Evolutionary conservation across 2,329 filamentous ascomycete species (phyloP), one percentile per base, ranked within the genome.

Genomic region (Geosmithia flava): DNA sequence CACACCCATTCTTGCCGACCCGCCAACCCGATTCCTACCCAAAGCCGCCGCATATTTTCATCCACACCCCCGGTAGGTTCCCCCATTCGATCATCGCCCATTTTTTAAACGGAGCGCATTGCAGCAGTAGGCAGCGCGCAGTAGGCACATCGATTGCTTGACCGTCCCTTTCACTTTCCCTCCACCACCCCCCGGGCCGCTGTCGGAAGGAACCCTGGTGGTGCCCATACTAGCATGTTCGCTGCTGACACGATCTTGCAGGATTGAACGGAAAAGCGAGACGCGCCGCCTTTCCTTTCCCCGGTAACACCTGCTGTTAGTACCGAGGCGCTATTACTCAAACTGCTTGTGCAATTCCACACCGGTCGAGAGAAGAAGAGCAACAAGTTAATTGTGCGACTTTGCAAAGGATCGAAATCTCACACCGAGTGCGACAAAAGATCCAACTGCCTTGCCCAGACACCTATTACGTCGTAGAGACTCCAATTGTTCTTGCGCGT

Each of bases 231-330:
- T 30, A 11, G 33, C 33, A 23, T 20, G 13, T 42, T 23, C 42
- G 48, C 15, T 33, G 19, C 48, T 50, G 48, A 50, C 48, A 45
- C 48, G 48, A 47, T 47, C 48, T 45, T 41, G 41, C 45, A 50
- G 48, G 11, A 37, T 37, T 27, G 4, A 8, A 37, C 5, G 6
- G 13, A 3, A 16, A 37, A 37, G 5, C 15, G 33, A 11, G 33
- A 11, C 33, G 33, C 33, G 33, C 33, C 33, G 13, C 33, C 13
- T 11, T 37, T 8, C 23, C 8, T 27, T 8, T 27, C 23, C 23
- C 23, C 23, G 23, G 23, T 27, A 27, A 4, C 23, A 27, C 23
- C 23, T 27, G 23, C 23, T 27, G 4, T 27, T 8, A 27, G 23
- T 5, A 27, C 23, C 23, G 23, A 27, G 23, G 23, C 23, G 23